Base-by-base conservation (phyloP, 345 rosid genomes). In the Capsella bursapastoris region DNA sequence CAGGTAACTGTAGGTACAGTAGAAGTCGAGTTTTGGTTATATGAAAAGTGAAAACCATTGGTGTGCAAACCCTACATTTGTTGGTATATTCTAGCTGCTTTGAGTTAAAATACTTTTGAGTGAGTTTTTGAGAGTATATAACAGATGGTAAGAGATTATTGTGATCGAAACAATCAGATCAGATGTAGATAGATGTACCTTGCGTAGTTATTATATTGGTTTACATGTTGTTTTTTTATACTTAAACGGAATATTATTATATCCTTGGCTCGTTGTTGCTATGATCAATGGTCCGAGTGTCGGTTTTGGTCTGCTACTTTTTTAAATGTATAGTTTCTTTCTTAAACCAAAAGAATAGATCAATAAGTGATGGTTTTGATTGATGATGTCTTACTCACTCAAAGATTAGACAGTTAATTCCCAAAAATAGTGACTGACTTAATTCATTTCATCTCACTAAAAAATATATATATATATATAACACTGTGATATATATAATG, bases 231-330 rank as follows among this genome's bases (percentile, higher is more conserved):
- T 35, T 65, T 31, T 11, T 4, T 8, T 2, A 49, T 18, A 48
- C 59, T 57, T 34, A 10, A n/a, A 7, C 32, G 7, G 48, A 44
- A 56, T 22, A 34, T 16, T 57, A 16, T 8, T 58, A 63, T 73
- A 65, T 38, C 16, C 32, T 61, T 68, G 79, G 79, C 69, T 43
- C 28, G 61, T 68, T 43, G 70, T 58, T 75, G 64, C n/a, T 61
- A 27, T 14, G 41, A 75, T 75, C 41, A 31, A 25, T 60, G 63
- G 69, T 75, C 70, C n/a, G 63, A 75, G 57, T 75, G 79, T 68
- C 79, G 70, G 74, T 52, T 75, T 52, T 62, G 70, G 70, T 68
- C 70, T 68, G 64, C 58, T 59, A 31, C 10, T 15, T 52, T 22
- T 22, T 44, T 9, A 29, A 29, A 43, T 22, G 25, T 22, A 2